A percentile compares a stretch with the other conserved stretches of the same genome.
These are phyloP conservation scores for Sugiyamaella neomexicana DNA, from an alignment of 1,139 yeast genomes.

Conservation along the genomic window DNA sequence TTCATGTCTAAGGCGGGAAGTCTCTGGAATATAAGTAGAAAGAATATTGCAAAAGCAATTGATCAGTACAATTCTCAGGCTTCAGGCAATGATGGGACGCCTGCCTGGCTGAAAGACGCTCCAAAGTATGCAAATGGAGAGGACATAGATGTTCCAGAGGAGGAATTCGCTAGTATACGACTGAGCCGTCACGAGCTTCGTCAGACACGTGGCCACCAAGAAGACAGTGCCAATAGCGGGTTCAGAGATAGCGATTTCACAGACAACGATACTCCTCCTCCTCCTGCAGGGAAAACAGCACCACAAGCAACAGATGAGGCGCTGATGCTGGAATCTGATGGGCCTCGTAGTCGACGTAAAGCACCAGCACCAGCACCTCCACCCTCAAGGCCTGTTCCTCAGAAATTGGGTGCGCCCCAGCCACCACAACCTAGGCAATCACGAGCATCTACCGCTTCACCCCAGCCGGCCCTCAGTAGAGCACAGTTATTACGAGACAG, in stretches of 20 bases:
- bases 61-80: conserved; percentile 54
- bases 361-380: background rate
- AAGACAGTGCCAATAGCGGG: background rate
- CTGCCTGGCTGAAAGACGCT: conserved; percentile 73
- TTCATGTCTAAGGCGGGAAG: conserved; percentile 63
- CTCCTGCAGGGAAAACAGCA: background rate
- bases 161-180: background rate
- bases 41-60: conserved; percentile 63
- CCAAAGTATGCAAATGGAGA: conserved; percentile 12
- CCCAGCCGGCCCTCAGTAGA: conserved; percentile 19
- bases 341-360: conserved; percentile 16
- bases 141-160: background rate
- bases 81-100: conserved; percentile 49
- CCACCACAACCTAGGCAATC: background rate
- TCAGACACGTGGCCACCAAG: background rate
- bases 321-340: conserved; percentile 19
- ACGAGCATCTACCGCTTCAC: conserved; percentile 13
- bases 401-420: background rate
- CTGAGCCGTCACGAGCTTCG: background rate
- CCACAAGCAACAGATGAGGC: conserved; percentile 20
- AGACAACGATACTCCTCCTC: conserved; percentile 3
- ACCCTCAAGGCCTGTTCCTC: background rate
- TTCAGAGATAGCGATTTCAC: conserved; percentile 1
- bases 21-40: conserved; percentile 59
- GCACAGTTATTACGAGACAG: conserved; percentile 17